Base-by-base conservation (phyloP, 202 grass and related monocot genomes). In the Elaeis oleifera region DNA sequence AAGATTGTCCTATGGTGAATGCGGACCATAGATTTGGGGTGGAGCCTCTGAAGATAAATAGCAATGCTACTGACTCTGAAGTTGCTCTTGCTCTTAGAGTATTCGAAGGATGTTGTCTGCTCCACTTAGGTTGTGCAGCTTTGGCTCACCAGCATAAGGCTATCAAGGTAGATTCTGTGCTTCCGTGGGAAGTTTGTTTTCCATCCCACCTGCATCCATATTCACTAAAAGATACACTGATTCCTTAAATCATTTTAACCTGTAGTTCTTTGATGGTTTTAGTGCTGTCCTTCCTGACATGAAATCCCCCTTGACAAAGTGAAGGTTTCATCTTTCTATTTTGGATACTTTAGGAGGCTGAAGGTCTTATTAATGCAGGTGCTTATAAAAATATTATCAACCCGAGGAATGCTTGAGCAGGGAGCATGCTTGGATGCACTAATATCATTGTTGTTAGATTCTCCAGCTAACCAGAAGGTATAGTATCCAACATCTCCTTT, bases 391-490 rank as follows among this genome's bases (percentile, higher is more conserved):
- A 68, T 79, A 70, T 73, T 87, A 50, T 61, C 51, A 49, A 73
- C 56, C 64, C 75, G 62, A 36, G 72, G 79, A 22, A 19, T 61
- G 49, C 61, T 79, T 14, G 76, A 87, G 64, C 79, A 83, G 77
- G 75, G 24, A 79, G 76, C 71, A 28, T 83, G 75, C 70, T 72
- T 87, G 57, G 84, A 87, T 64, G 70, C 79, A 6, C 79, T 87
- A 60, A 59, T 87, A 64, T 60, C 79, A 16, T 27, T 87, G 50
- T 54, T 87, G 58, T 60, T 87, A 59, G 51, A 54, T 76, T 83
- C 65, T 51, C 63, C 71, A 27, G 51, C 56, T 32, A 87, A 87
- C 32, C 49, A 75, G 53, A 72, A 59, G 71, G 84, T 87, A 76
- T 4, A 51, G 49, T 59, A 44, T 13, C 9, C 13, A 44, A 44